phyloP scores from a whole-genome alignment of 768 basidiomycete genomes.

The Pleurotus sapidus region DNA sequence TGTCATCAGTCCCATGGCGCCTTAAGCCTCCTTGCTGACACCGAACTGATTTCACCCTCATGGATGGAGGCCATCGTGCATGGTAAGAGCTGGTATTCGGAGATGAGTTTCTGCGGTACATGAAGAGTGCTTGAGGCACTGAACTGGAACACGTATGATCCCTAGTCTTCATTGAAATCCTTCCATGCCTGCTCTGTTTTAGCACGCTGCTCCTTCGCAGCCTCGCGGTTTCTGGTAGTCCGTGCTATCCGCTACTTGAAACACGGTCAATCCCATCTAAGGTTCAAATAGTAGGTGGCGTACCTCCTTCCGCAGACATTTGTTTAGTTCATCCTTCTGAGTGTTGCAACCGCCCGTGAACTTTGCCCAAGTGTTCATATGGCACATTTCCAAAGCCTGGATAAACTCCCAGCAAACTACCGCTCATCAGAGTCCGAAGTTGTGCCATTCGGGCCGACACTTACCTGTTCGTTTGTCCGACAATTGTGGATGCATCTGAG shows the following conservation, averaged over 20 bases:
- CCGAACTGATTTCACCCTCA: slow-evolving; percentile 44
- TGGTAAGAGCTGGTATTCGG: slow-evolving; percentile 38
- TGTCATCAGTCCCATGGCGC: slow-evolving; percentile 16
- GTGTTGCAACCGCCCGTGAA: slow-evolving; percentile 70
- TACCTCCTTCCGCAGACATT: slow-evolving; percentile 73
- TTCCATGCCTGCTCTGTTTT: slow-evolving; percentile 60
- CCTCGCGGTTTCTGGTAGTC: slow-evolving; percentile 55
- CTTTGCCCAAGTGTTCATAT: slow-evolving; percentile 58
- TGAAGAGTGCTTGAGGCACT: not conserved
- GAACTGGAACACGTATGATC: not conserved
- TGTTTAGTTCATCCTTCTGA: slow-evolving; percentile 64
- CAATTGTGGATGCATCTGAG: slow-evolving; percentile 65
- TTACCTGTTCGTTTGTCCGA: slow-evolving; percentile 49
- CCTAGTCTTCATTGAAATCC: slow-evolving; percentile 47
- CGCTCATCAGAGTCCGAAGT: not conserved
- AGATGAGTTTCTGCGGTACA: not conserved
- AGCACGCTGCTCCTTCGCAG: slow-evolving; percentile 51
- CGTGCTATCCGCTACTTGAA: slow-evolving; percentile 52
- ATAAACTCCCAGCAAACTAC: slow-evolving; percentile 76
- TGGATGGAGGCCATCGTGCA: slow-evolving; percentile 61
- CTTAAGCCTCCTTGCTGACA: slow-evolving; percentile 1
- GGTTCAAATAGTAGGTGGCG: slow-evolving; percentile 5
- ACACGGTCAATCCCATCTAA: slow-evolving; percentile 7
- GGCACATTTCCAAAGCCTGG: slow-evolving; percentile 71
- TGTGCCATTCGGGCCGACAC: slow-evolving; percentile 38